Conservation (phyloP, 2,329 filamentous ascomycete genomes). For the Aspergillus pseudoviridinutans region DNA sequence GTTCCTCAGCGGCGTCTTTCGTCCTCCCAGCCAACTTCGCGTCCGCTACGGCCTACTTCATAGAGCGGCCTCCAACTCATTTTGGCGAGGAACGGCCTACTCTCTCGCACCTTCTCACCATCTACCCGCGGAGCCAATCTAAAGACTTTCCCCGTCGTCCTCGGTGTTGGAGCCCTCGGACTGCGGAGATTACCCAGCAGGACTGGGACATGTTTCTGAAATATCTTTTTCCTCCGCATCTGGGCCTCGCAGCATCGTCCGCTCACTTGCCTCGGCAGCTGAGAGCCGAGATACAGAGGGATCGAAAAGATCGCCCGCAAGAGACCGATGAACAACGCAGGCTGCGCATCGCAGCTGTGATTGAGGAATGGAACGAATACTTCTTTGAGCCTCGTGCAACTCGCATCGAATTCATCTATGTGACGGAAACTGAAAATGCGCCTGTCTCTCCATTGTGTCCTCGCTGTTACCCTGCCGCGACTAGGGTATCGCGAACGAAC, state of each 20-base stretch:
- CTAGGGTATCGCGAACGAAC: conserved; percentile 24
- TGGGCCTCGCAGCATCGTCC: conserved; percentile 35
- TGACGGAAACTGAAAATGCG: conserved; percentile 28
- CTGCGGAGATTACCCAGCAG: conserved; percentile 34
- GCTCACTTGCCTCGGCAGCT: conserved; percentile 35
- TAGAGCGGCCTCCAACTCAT: conserved; percentile 29
- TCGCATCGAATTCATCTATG: conserved; percentile 32
- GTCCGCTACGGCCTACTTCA: conserved; percentile 37
- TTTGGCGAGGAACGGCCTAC: conserved; percentile 21
- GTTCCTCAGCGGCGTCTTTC: conserved; percentile 8
- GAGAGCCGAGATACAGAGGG: conserved; percentile 38
- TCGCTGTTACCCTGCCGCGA: conserved; percentile 38
- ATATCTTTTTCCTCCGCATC: conserved; percentile 38
- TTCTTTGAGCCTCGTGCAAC: conserved; percentile 39
- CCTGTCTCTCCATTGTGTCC: conserved; percentile 38
- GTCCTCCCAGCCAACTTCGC: conserved; percentile 30
- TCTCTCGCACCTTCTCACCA: conserved; percentile 36
- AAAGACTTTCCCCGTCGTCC: conserved; percentile 42
- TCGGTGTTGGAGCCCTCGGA: conserved; percentile 36
- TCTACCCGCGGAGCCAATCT: conserved; percentile 38
- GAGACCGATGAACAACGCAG: conserved; percentile 40
- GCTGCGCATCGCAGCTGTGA: conserved; percentile 35
- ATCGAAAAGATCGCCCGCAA: conserved; percentile 40
- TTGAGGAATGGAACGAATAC: conserved; percentile 42
- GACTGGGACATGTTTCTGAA: conserved; percentile 44